Evolutionary conservation across 805 yeast genomes (phyloP), one percentile per base, ranked within the genome.

Genomic region (Candida railenensis): DNA sequence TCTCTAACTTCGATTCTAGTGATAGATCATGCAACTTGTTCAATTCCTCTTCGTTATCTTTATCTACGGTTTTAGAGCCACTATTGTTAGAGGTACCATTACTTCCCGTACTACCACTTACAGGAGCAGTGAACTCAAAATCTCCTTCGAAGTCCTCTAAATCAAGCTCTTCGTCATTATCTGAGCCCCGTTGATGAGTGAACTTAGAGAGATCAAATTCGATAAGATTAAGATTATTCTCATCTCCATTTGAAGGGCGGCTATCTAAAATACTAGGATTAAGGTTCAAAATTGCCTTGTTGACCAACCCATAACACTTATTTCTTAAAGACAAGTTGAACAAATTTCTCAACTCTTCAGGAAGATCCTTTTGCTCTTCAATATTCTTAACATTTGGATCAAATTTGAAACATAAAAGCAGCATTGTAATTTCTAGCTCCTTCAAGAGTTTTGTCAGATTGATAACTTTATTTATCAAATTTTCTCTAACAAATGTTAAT

Each of bases 371-470:
- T 52, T 68, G 71, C 18, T 71, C 66, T 22, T 62, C 66, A 5
- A 63, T 55, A 36, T 63, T 58, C 38, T 56, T 60, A 4, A 57
- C 42, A 7, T 53, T 43, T 11, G 74, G 66, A 22, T 66, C 69
- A 48, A 68, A 66, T 33, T 76, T 74, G 57, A 77, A 79, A 54
- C 83, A 80, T 33, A 90, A 66, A 49, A 90, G 70, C 19, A 96
- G 89, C 94, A 90, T 87, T 2, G 95, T 83, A 38, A 83, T 70
- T 59, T 91, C 96, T 50, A 90, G 66, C 52, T 88, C 92, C 45
- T 79, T 78, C 64, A 89, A 73, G 49, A 85, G 80, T 47, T 71
- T 71, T 51, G 69, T 69, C 40, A 83, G 82, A 43, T 77, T 74
- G 2, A 85, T 73, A 1, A 83, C 85, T 48, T 84, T 80, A 50